Base-by-base conservation (phyloP, 2,329 filamentous ascomycete genomes). In the Bipolaris victoriae region DNA sequence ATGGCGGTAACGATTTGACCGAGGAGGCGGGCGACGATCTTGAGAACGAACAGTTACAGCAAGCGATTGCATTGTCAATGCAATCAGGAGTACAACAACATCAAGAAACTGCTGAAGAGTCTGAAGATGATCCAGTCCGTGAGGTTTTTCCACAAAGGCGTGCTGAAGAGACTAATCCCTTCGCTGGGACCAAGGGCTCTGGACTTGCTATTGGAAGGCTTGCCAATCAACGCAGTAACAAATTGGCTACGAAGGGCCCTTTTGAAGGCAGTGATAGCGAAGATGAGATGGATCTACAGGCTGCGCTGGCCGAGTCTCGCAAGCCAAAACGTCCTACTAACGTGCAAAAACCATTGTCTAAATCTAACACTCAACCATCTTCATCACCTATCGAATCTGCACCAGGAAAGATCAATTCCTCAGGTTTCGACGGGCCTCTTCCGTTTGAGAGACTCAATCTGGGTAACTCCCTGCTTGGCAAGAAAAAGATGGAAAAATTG, bases 381-480 rank as follows among this genome's bases (percentile, higher is more conserved):
- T 40, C 57, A 31, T 43, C 62, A 13, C 33, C 55, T 29, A 43
- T 60, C 3, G 72, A 76, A 46, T 63, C 73, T 24, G 69, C 75
- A 3, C 72, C 78, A 18, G 68, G 79, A 3, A 69, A 82, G 9
- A 87, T 85, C 48, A 80, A 83, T 35, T 86, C 84, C 63, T 82
- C 86, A 49, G 78, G 76, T 3, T 90, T 96, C 69, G 86, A 86
- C 63, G 94, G 94, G 0, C 92, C 93, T 0, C 77, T 99, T 5
- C 95, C 95, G 0, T 99, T 99, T 69, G 92, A 97, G 66, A 94
- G 84, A 49, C 78, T 89, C 6, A 83, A 92, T 70, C 82, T 97
- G 1, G 87, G 90, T 43, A 88, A 85, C 49, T 88, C 85, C 35
- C 75, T 80, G 10, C 73, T 79, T 13, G 80, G 78, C 26, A 83